Conservation (phyloP, 768 basidiomycete species). For the Kwoniella sp. region DNA sequence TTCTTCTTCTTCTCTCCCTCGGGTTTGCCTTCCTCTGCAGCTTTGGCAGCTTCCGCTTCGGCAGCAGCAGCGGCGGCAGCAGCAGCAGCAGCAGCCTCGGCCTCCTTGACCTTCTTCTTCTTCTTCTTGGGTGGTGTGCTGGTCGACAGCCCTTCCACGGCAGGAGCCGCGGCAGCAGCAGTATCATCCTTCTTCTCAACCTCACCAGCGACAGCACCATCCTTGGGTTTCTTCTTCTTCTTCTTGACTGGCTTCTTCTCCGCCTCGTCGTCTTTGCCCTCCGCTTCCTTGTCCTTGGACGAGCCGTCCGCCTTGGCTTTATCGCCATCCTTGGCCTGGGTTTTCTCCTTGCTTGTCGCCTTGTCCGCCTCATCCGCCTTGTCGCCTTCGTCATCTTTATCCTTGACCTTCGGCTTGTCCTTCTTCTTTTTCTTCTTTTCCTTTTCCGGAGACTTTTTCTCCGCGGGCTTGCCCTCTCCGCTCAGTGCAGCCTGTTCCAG, state of each 20-base stretch:
- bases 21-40: no score
- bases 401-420: neutral
- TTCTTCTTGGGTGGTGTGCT: neutral
- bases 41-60: no score
- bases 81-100: no score
- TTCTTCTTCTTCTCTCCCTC: neutral
- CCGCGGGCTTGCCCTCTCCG: neutral
- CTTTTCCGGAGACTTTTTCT: neutral
- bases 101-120: neutral
- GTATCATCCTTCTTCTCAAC: neutral
- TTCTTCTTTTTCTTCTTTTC: slow-evolving; percentile 1
- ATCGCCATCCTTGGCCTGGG: neutral
- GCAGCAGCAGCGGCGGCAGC: no score
- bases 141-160: slow-evolving; percentile 6
- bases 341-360: neutral
- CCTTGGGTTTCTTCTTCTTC: neutral
- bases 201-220: neutral
- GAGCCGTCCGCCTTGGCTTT: slow-evolving; percentile 1
- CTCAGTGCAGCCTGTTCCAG: no score
- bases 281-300: neutral
- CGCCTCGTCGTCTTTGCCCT: neutral
- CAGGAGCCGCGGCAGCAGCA: slow-evolving; percentile 6
- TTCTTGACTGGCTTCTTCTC: neutral
- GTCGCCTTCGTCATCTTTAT: slow-evolving; percentile 2
- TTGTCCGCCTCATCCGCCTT: slow-evolving; percentile 5